Evolutionary conservation across 345 rosid genomes (phyloP).

Genomic region (Populus davidiana): DNA sequence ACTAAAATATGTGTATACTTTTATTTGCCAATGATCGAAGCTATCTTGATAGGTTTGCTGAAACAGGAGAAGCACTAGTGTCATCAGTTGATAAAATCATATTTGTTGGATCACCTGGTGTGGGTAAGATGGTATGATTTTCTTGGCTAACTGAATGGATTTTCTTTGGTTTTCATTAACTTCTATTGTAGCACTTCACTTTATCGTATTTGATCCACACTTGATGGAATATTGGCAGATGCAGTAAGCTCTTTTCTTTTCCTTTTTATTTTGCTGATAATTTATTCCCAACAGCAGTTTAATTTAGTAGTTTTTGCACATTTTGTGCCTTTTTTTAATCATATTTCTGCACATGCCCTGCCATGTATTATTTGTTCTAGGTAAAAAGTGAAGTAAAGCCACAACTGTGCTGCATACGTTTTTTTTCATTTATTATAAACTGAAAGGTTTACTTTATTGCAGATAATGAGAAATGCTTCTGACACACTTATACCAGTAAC

Average conservation of each 20-base stretch:
- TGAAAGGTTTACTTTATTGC: constrained; percentile 32
- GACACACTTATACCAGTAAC: constrained; percentile 78
- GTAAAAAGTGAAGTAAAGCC: not conserved
- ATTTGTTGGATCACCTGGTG: constrained; percentile 96
- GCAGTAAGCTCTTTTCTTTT: not conserved
- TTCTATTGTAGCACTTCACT: constrained; percentile 5
- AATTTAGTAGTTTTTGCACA: not conserved
- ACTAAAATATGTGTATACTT: not conserved
- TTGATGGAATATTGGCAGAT: not conserved
- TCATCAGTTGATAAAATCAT: constrained; percentile 89
- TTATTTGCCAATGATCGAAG: constrained; percentile 14
- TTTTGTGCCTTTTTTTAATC: too few relatives aligned
- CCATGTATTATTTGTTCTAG: not conserved
- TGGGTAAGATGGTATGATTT: constrained; percentile 81
- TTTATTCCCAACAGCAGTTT: not conserved
- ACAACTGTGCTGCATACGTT: not conserved
- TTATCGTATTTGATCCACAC: not conserved
- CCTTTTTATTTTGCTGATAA: not conserved
- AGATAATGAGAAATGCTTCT: constrained; percentile 94
- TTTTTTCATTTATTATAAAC: constrained; percentile 10
- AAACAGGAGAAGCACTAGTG: constrained; percentile 94
- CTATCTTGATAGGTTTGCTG: constrained; percentile 62
- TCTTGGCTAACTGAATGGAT: constrained; percentile 1
- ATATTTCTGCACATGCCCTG: not conserved
- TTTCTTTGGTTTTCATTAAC: not conserved